phyloP scores from a whole-genome alignment of 2,329 filamentous ascomycete species.

The Lasiodiplodia sp. region DNA sequence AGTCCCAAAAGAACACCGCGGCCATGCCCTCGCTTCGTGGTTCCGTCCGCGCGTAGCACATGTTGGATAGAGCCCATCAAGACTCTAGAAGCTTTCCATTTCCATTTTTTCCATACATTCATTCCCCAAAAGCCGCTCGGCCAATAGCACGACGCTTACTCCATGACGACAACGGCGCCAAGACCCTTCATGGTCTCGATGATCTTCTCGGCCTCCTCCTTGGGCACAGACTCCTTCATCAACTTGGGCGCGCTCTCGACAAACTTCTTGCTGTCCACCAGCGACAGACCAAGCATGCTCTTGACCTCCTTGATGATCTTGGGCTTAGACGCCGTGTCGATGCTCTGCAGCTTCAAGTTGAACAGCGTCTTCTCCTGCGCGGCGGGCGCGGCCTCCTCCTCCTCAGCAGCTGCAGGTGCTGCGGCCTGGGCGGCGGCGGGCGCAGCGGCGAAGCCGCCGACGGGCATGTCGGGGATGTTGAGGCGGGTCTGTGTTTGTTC shows the following conservation, averaged over 20 bases:
- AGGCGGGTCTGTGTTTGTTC: constrained; percentile 73
- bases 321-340: constrained; percentile 88
- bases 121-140: constrained; percentile 2
- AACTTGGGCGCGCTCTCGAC: constrained; percentile 97
- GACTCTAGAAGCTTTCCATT: constrained; percentile 21
- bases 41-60: constrained; percentile 19
- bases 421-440: constrained; percentile 63
- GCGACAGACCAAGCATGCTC: constrained; percentile 87
- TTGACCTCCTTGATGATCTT: constrained; percentile 99
- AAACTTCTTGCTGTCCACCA: constrained; percentile 99
- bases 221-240: constrained; percentile 98
- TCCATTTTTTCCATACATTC: constrained; percentile 27
- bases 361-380: constrained; percentile 96
- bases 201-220: constrained; percentile 99
- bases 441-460: constrained; percentile 85
- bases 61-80: neutral
- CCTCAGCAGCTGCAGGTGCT: constrained; percentile 70
- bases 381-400: constrained; percentile 87
- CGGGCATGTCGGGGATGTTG: constrained; percentile 97
- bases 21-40: constrained; percentile 17
- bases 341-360: constrained; percentile 90
- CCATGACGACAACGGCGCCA: constrained; percentile 88
- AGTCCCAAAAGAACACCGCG: constrained; percentile 33
- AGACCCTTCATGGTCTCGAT: constrained; percentile 92
- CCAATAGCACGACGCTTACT: constrained; percentile 61